A percentile compares a stretch with the other conserved stretches of the same genome.
Conservation (phyloP, 1,284 basidiomycete species). For the Chalciporus sp. region DNA sequence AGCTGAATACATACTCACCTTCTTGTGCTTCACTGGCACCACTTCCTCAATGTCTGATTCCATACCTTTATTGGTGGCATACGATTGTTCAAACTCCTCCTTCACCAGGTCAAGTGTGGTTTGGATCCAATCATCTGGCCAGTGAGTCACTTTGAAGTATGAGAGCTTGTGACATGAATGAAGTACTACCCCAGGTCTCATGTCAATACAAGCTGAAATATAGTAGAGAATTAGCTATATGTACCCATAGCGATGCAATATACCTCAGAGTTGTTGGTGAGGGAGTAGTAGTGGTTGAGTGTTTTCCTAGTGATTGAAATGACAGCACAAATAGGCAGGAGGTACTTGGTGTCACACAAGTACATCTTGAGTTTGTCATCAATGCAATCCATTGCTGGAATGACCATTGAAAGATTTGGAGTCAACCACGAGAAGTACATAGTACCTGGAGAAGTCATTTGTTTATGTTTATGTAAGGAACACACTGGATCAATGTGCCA, state of each 20-base stretch:
- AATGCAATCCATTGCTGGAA: constrained; percentile 34
- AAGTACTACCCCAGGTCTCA: constrained; percentile 25
- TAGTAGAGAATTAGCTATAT: too few species aligned
- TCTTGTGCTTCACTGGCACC: background rate
- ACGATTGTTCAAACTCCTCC: constrained; percentile 10
- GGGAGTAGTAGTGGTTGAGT: constrained; percentile 30
- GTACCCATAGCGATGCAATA: too few species aligned
- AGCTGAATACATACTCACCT: background rate
- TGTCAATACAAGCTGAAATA: background rate
- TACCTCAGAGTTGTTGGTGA: constrained; percentile 25
- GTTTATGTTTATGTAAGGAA: background rate
- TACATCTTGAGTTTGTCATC: constrained; percentile 10
- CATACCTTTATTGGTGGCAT: background rate
- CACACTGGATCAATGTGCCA: background rate
- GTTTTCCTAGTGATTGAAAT: constrained; percentile 18
- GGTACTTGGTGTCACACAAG: background rate
- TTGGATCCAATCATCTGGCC: constrained; percentile 15
- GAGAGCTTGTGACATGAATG: constrained; percentile 35
- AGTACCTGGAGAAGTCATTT: constrained; percentile 17
- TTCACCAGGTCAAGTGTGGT: constrained; percentile 7
- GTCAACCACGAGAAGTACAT: constrained; percentile 24
- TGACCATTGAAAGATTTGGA: constrained; percentile 28
- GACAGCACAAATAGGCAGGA: constrained; percentile 19
- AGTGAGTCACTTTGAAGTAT: constrained; percentile 29
- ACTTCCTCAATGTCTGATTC: background rate